A percentile compares a stretch with the other conserved stretches of the same genome.
Conservation (phyloP, 768 basidiomycete genomes). For the Pleurotus giganteus region DNA sequence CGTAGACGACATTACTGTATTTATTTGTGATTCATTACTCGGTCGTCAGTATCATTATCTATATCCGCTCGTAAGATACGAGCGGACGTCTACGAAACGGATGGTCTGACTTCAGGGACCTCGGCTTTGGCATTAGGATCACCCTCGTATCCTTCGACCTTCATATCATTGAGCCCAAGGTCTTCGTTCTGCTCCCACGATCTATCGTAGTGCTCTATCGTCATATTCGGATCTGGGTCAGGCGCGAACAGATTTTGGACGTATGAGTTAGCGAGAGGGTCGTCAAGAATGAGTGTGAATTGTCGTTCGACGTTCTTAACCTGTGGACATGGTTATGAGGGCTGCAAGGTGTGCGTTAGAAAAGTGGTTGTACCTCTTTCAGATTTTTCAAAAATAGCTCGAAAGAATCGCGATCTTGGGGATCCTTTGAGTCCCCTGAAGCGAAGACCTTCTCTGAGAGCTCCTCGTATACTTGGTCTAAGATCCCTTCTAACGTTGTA, state of each 20-base stretch:
- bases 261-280: conserved; percentile 94
- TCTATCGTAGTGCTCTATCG: conserved; percentile 77
- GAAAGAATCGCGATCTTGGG: conserved; percentile 39
- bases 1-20: too few relatives aligned
- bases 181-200: conserved; percentile 93
- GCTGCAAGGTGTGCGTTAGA: background rate
- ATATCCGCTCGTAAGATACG: too few relatives aligned
- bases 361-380: conserved; percentile 67
- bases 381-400: conserved; percentile 72
- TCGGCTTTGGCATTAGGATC: conserved; percentile 19
- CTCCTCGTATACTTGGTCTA: conserved; percentile 94
- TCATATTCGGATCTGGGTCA: conserved; percentile 94
- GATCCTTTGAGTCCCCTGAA: conserved; percentile 61
- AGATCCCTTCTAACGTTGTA: conserved; percentile 94
- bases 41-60: too few relatives aligned
- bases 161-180: conserved; percentile 88
- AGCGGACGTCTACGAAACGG: too few relatives aligned
- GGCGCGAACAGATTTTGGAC: conserved; percentile 97
- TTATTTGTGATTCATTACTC: too few relatives aligned
- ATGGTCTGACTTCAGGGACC: too few relatives aligned
- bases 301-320: conserved; percentile 74
- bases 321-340: conserved; percentile 30
- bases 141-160: conserved; percentile 70
- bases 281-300: conserved; percentile 93
- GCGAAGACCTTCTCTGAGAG: conserved; percentile 85